Percentiles rank a stretch among this genome's conserved stretches.
These are phyloP conservation scores for Taiwanofungus camphoratus DNA, from an alignment of 1,284 basidiomycete species.

Conservation along the genomic window DNA sequence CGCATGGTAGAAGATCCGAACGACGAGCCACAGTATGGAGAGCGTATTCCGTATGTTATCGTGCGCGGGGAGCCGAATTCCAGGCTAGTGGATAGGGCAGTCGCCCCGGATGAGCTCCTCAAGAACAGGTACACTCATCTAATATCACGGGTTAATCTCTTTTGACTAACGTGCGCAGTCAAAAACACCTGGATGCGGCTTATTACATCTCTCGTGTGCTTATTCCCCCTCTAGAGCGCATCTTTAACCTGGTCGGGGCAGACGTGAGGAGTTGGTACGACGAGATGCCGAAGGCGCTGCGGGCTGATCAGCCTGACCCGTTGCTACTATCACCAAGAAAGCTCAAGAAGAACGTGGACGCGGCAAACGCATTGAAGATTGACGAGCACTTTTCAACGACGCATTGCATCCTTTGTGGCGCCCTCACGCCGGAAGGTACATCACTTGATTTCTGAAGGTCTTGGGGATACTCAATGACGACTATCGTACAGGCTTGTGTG, in stretches of 20 bases:
- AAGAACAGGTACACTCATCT: conserved; percentile 49
- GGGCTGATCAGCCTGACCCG: conserved; percentile 30
- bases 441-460: neutral
- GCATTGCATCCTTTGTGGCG: conserved; percentile 68
- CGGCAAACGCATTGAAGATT: conserved; percentile 47
- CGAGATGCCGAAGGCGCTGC: conserved; percentile 71
- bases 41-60: conserved; percentile 91
- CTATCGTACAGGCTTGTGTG: conserved; percentile 61
- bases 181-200: conserved; percentile 69
- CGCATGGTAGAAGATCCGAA: conserved; percentile 72
- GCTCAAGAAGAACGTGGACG: conserved; percentile 28
- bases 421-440: conserved; percentile 49
- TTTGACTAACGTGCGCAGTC: conserved; percentile 31
- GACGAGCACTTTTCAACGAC: conserved; percentile 73
- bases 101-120: conserved; percentile 76
- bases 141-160: neutral
- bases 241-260: conserved; percentile 90
- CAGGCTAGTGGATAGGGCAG: conserved; percentile 78
- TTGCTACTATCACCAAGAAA: conserved; percentile 43
- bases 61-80: conserved; percentile 58
- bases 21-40: conserved; percentile 87
- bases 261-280: conserved; percentile 88
- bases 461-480: neutral
- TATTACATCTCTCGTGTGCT: conserved; percentile 90
- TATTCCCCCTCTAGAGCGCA: conserved; percentile 84